phyloP scores from a whole-genome alignment of 257 asterid genomes.

The Mitragyna speciosa region DNA sequence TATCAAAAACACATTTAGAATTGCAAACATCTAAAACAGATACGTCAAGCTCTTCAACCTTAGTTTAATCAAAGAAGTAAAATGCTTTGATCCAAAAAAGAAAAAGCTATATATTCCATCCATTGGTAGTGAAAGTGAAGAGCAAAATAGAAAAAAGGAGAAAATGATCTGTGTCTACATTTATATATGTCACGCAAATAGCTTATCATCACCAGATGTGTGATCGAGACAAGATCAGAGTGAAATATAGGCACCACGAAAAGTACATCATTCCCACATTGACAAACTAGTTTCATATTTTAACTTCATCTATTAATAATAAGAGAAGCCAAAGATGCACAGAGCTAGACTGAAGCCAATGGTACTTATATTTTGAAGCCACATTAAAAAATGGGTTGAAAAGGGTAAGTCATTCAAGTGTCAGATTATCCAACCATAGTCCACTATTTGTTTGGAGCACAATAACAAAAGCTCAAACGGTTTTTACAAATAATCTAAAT shows the following conservation, averaged over 20 bases:
- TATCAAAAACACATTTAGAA: background rate
- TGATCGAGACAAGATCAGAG: background rate
- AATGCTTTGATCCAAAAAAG: background rate
- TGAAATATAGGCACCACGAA: background rate
- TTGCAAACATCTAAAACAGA: background rate
- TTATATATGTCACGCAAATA: background rate
- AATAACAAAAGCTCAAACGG: background rate
- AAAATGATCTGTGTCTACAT: background rate
- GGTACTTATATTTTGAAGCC: background rate
- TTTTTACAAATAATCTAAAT: background rate
- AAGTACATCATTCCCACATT: background rate
- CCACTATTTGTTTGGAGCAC: background rate
- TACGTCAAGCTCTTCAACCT: background rate
- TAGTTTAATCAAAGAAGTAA: background rate
- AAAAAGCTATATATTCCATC: background rate
- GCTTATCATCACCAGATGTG: background rate
- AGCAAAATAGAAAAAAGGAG: background rate
- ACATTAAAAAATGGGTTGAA: background rate
- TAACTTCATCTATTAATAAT: background rate
- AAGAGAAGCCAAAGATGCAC: background rate
- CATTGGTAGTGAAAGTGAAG: background rate
- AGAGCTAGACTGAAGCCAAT: background rate
- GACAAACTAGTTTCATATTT: background rate
- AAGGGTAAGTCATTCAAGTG: background rate
- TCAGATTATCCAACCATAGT: background rate